Conservation (phyloP, 1,284 basidiomycete species). For the Boletus mariae region DNA sequence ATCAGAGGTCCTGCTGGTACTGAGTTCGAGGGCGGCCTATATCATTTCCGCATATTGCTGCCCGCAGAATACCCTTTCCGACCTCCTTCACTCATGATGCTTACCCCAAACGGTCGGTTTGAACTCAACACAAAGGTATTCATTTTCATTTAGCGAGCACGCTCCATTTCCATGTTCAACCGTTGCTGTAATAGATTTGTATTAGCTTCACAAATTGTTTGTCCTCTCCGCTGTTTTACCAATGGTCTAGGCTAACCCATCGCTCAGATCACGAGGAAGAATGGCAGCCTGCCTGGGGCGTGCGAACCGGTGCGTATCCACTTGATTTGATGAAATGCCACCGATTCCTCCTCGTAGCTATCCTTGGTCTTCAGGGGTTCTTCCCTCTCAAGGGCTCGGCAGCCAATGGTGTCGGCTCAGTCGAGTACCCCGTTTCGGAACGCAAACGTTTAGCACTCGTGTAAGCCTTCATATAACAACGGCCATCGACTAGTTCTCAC, state of each 20-base stretch:
- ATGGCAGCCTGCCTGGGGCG: constrained; percentile 98
- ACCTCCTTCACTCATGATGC: constrained; percentile 89
- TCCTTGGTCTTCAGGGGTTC: constrained; percentile 88
- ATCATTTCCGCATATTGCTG: constrained; percentile 88
- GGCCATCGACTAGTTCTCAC: constrained; percentile 11
- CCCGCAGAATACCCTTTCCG: constrained; percentile 94
- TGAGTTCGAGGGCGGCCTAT: constrained; percentile 88
- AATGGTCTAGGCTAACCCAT: constrained; percentile 24
- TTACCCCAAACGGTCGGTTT: constrained; percentile 94
- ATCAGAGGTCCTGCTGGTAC: constrained; percentile 83
- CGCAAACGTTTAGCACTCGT: constrained; percentile 76
- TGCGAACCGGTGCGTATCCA: constrained; percentile 70
- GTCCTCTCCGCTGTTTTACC: constrained; percentile 29
- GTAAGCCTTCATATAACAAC: constrained; percentile 45
- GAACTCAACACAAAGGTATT: constrained; percentile 91
- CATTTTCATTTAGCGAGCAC: constrained; percentile 26
- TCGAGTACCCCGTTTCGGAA: constrained; percentile 78
- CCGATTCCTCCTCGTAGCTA: constrained; percentile 48
- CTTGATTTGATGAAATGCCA: constrained; percentile 18
- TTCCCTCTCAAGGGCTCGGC: constrained; percentile 88
- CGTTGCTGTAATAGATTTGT: constrained; percentile 61
- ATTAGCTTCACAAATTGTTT: constrained; percentile 88
- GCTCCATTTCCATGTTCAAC: constrained; percentile 14
- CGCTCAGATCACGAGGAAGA: constrained; percentile 76
- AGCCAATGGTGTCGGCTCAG: constrained; percentile 85